Percentiles rank a stretch among this genome's conserved stretches.
phyloP scores from a whole-genome alignment of 140 eudicot genomes.

The Senecio squalidus region DNA sequence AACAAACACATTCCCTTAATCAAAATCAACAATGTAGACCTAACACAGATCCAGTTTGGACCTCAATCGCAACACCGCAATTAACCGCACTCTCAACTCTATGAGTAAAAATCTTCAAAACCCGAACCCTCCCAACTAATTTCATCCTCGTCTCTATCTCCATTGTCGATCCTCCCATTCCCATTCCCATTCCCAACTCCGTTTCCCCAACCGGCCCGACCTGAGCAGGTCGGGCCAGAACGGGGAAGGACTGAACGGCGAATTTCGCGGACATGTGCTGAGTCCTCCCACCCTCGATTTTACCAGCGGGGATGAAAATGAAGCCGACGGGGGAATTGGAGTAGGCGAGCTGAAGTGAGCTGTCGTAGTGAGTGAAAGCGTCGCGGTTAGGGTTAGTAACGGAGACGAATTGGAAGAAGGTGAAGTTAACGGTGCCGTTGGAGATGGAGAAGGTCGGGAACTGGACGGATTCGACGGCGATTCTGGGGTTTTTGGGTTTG shows the following conservation, averaged over 20 bases:
- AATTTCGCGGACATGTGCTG: slow-evolving; percentile 89
- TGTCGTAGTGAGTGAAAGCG: slow-evolving; percentile 91
- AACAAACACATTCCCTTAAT: slow-evolving; percentile 12
- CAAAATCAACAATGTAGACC: slow-evolving; percentile 71
- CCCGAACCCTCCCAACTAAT: slow-evolving; percentile 91
- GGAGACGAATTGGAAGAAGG: slow-evolving; percentile 89
- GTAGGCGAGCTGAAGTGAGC: slow-evolving; percentile 83
- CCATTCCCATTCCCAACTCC: slow-evolving; percentile 17
- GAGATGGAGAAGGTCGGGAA: slow-evolving; percentile 78
- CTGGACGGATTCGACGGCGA: slow-evolving; percentile 77
- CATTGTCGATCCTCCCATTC: slow-evolving; percentile 44
- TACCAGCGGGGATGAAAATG: slow-evolving; percentile 93
- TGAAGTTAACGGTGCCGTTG: slow-evolving; percentile 83
- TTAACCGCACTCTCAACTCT: slow-evolving; percentile 63
- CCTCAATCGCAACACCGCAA: slow-evolving; percentile 79
- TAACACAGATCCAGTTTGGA: slow-evolving; percentile 59
- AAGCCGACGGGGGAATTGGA: slow-evolving; percentile 66
- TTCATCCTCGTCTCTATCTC: slow-evolving; percentile 86
- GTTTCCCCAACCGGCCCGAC: slow-evolving; percentile 13
- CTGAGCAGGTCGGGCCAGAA: slow-evolving; percentile 32
- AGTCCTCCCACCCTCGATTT: slow-evolving; percentile 60
- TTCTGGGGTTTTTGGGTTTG: slow-evolving; percentile 72
- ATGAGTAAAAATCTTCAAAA: slow-evolving; percentile 55
- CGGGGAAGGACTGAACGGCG: slow-evolving; percentile 60
- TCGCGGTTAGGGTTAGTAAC: slow-evolving; percentile 92